Evolutionary conservation across 495 filamentous ascomycete species (phyloP).

Genomic region (Podospora pseudocomata): DNA sequence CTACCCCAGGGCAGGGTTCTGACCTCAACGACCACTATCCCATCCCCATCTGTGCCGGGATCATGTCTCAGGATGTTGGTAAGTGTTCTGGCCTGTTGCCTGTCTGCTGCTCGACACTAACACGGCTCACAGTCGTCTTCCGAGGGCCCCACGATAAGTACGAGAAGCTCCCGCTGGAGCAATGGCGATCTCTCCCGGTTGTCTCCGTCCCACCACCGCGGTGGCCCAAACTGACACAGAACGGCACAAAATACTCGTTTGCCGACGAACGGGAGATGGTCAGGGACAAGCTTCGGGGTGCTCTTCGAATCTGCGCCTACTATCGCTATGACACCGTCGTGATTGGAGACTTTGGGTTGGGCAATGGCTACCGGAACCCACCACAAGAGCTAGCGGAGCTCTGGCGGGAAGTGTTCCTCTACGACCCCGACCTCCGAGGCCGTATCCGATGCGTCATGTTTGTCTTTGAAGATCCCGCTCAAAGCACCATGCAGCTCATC

Average conservation of each 20-base stretch:
- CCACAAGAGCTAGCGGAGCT: conserved; percentile 61
- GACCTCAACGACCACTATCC: conserved; percentile 57
- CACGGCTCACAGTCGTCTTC: conserved; percentile 38
- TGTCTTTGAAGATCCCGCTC: conserved; percentile 55
- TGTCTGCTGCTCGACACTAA: not conserved
- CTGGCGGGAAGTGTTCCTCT: conserved; percentile 64
- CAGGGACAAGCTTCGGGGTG: conserved; percentile 64
- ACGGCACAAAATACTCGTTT: conserved; percentile 65
- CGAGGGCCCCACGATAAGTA: conserved; percentile 47
- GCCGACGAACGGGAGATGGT: conserved; percentile 63
- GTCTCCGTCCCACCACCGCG: conserved; percentile 66
- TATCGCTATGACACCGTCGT: conserved; percentile 57
- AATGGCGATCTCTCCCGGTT: conserved; percentile 57
- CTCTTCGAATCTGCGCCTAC: conserved; percentile 63
- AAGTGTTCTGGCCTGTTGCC: conserved; percentile 24
- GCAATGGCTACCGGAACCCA: conserved; percentile 66
- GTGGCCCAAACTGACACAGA: conserved; percentile 64
- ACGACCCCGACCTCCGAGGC: conserved; percentile 62
- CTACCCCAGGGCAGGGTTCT: conserved; percentile 48
- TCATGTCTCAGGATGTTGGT: conserved; percentile 64
- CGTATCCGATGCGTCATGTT: conserved; percentile 67
- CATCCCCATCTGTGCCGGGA: conserved; percentile 60
- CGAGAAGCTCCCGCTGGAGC: conserved; percentile 40
- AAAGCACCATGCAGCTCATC: conserved; percentile 45
- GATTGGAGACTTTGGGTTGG: conserved; percentile 68